Percentiles rank a stretch among this genome's conserved stretches.
These are phyloP conservation scores for Grammothele lineata DNA, from an alignment of 768 basidiomycete genomes.

Conservation along the genomic window DNA sequence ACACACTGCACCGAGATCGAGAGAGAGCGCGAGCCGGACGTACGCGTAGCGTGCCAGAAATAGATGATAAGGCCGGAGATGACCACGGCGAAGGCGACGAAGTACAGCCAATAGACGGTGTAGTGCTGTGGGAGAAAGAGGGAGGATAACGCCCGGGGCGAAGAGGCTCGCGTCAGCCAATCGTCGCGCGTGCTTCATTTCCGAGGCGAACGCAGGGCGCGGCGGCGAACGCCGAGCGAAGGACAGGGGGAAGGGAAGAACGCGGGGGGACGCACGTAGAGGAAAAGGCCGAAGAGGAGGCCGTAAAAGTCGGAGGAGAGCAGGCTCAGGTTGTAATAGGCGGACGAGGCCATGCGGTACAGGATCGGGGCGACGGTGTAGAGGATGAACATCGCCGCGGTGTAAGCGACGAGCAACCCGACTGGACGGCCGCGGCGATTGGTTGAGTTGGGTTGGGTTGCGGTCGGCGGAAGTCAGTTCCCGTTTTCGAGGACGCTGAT, in stretches of 20 bases:
- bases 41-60: conserved; percentile 84
- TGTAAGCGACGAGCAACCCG: conserved; percentile 51
- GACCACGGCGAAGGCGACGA: conserved; percentile 70
- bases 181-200: no score
- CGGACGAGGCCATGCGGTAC: conserved; percentile 81
- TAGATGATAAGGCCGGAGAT: conserved; percentile 73
- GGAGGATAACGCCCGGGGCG: background rate
- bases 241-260: background rate
- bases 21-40: conserved; percentile 27
- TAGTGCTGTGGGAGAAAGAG: conserved; percentile 50
- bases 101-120: conserved; percentile 86
- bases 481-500: no score
- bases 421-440: conserved; percentile 26
- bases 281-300: conserved; percentile 68
- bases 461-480: no score
- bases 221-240: background rate
- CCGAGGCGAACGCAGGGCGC: background rate
- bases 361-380: conserved; percentile 85
- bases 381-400: conserved; percentile 71
- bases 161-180: background rate
- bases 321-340: conserved; percentile 80
- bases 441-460: no score
- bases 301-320: conserved; percentile 90
- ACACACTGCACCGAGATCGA: no score
- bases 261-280: conserved; percentile 39